Percentiles rank a stretch among this genome's conserved stretches.
phyloP scores from a whole-genome alignment of 805 yeast genomes.

The Blastobotrys chiropterorum region DNA sequence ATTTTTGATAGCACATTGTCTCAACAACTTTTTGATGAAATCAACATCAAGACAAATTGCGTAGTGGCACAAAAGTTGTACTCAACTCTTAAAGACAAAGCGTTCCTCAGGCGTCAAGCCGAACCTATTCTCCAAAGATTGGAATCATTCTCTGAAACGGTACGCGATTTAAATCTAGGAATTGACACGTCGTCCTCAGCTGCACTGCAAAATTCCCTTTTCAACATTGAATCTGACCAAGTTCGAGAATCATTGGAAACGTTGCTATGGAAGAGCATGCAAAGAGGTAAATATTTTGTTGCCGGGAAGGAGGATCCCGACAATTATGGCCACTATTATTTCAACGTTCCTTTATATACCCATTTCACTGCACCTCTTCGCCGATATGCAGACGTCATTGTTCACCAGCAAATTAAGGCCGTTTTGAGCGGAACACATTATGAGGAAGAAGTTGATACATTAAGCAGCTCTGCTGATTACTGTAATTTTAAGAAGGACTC shows the following conservation, averaged over 20 bases:
- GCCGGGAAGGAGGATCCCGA: constrained; percentile 85
- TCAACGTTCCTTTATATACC: constrained; percentile 79
- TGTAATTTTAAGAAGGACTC: constrained; percentile 95
- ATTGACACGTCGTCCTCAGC: constrained; percentile 73
- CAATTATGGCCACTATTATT: constrained; percentile 69
- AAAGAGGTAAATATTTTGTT: constrained; percentile 78
- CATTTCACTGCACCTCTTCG: constrained; percentile 91
- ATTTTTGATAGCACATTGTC: constrained; percentile 47
- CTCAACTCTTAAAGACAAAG: constrained; percentile 68
- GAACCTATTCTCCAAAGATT: constrained; percentile 77
- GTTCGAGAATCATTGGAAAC: constrained; percentile 73
- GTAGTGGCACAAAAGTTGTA: constrained; percentile 79
- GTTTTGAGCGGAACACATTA: constrained; percentile 38
- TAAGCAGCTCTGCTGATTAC: constrained; percentile 81
- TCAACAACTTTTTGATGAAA: constrained; percentile 60
- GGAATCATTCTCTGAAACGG: constrained; percentile 69
- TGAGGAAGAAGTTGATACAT: constrained; percentile 41
- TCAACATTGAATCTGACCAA: constrained; percentile 53
- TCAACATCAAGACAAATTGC: constrained; percentile 71
- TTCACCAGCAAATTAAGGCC: constrained; percentile 82
- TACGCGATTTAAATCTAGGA: constrained; percentile 44
- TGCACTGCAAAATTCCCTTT: constrained; percentile 63
- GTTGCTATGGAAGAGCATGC: constrained; percentile 70
- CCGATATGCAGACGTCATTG: constrained; percentile 87
- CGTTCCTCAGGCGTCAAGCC: constrained; percentile 82